Base-by-base conservation (phyloP, 2,329 filamentous ascomycete genomes). In the Aspergillus novoparasiticus region DNA sequence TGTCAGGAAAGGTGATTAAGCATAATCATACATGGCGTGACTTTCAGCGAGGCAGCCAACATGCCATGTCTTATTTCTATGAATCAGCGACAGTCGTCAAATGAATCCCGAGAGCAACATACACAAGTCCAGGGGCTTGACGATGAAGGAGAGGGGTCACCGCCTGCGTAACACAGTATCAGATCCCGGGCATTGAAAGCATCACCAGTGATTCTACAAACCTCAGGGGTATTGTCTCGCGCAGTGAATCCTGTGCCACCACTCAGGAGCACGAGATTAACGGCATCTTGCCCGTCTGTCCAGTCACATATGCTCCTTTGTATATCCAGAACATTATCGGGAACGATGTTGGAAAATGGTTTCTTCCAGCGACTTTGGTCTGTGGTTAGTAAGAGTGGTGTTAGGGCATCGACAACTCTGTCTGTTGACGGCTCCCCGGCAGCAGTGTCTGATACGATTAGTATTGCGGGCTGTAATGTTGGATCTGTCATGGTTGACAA, bases 161-260 rank as follows among this genome's bases (percentile, higher is more conserved):
- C 56, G 93, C 93, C 90, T 94, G 66, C 11, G 4, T 23, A 54
- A 63, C 62, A 68, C 66, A 57, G n/a, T 64, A 62, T 69, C 50
- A 70, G 66, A 57, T 61, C 41, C 58, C 62, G 26, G 21, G 54
- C 26, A 6, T 58, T 62, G 21, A 14, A 5, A 46, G 39, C 39
- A 30, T 28, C 34, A n/a, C 19, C 26, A 50, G 48, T 53, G 26
- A n/a, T 12, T 30, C 11, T 50, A 75, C 79, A 67, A 76, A 94
- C 92, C 85, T 98, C 95, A 2, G 95, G 95, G 0, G 95, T 99
- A 50, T 86, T 83, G 80, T 99, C 95, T 60, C 90, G 87, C 12
- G 88, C 83, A 10, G 95, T 90, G 77, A 99, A 99, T 0, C 95
- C 95, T 1, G 95, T 99, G 1, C 95, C 95, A 28, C 95, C 95